Evolutionary conservation across 192 early-diverging fungal genomes (phyloP).

Genomic region (Entomortierella chlamydospora): DNA sequence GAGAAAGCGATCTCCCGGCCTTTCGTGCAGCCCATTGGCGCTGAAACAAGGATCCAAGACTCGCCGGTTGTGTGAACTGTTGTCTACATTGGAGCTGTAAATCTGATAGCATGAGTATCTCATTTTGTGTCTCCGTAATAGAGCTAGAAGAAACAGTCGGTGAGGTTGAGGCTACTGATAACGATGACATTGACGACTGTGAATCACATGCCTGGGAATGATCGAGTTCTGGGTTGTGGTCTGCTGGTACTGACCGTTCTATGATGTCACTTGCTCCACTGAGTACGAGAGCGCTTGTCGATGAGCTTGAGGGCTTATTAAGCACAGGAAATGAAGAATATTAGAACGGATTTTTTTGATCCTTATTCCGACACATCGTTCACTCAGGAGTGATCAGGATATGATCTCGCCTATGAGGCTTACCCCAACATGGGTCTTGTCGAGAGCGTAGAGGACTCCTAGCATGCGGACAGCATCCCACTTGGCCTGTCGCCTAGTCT

Average conservation of each 20-base stretch:
- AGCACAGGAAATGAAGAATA: not conserved
- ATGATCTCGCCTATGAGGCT: too few species aligned
- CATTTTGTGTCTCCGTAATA: not conserved
- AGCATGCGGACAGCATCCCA: constrained; percentile 50
- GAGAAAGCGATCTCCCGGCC: not conserved
- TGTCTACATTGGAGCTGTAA: not conserved
- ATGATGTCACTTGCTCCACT: constrained; percentile 35
- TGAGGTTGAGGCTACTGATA: not conserved
- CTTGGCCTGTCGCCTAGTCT: constrained; percentile 38
- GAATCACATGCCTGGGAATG: not conserved
- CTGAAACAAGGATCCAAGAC: not conserved
- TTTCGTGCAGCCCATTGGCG: not conserved
- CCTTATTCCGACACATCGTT: not conserved
- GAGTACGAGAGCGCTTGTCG: constrained; percentile 38
- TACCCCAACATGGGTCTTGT: constrained; percentile 53
- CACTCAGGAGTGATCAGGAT: not conserved
- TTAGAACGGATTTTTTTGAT: not conserved
- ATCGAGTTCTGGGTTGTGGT: not conserved
- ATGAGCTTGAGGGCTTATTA: constrained; percentile 36
- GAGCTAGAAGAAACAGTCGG: not conserved
- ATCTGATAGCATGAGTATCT: not conserved
- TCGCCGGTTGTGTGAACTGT: not conserved
- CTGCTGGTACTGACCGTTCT: constrained; percentile 1
- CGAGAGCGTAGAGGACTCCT: constrained; percentile 49
- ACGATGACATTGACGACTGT: not conserved